Base-by-base conservation (phyloP, 768 basidiomycete genomes). In the Lactarius hatsudake region DNA sequence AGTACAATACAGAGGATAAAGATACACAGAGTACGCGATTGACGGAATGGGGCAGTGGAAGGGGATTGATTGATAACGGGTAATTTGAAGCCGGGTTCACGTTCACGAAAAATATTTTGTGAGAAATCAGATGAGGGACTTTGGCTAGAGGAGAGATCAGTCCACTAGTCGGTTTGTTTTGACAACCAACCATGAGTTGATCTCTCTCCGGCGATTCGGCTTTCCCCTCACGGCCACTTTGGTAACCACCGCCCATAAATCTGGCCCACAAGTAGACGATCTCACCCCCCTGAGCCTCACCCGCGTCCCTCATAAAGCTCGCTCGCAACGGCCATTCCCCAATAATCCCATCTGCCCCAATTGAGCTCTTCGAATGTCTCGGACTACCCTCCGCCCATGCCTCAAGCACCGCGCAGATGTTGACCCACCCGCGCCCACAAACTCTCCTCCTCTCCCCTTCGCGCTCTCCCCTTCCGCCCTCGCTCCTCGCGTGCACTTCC, bases 401-500 rank as follows among this genome's bases (percentile, higher is more conserved):
- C 71, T 78, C 66, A 76, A 76, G 51, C 70, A 71, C 42, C 26
- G 54, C 12, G 70, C 63, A 68, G 74, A 62, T 57, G 40, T 57
- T 72, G 74, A 59, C 51, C 73, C 53, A 63, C 68, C 61, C 23
- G 55, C 65, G 48, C 63, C 70, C 18, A 80, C 79, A 42, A 75
- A 81, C 67, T 81, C 78, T 60, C 72, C n/a, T n/a, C n/a, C 75
- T 7, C 69, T 75, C 70, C 82, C 76, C 64, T 90, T 81, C 60
- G 76, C 82, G 28, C 65, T 76, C 2, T 78, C 74, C 71, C 69
- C 75, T 45, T 55, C 75, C 58, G 64, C 79, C 74, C 76, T 68
- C 23, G 76, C 80, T 0, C 80, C 80, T 2, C 87, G 84, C 72
- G 88, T 90, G 64, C 87, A 86, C 76, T 90, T 90, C 72, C 86